Conservation (phyloP, 208 protist species). For the Acanthamoeba castellanii region DNA sequence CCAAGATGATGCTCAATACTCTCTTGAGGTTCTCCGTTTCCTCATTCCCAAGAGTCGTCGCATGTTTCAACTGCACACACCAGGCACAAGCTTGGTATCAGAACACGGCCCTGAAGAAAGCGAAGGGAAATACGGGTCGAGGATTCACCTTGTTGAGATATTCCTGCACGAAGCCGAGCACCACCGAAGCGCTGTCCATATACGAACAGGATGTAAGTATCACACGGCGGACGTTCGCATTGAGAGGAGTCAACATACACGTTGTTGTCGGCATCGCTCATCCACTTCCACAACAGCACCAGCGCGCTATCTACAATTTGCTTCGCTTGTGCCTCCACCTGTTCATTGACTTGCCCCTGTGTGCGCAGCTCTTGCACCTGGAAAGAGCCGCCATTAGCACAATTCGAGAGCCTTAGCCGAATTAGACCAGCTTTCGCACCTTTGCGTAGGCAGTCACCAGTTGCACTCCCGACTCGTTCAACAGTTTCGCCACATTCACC, state of each 20-base stretch:
- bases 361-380: constrained; percentile 61
- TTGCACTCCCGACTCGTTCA: constrained; percentile 43
- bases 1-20: constrained; percentile 27
- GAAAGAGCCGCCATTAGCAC: background rate
- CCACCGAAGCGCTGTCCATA: background rate
- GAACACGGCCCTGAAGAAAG: background rate
- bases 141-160: constrained; percentile 25
- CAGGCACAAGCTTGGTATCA: background rate
- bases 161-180: constrained; percentile 53
- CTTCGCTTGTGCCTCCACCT: constrained; percentile 50
- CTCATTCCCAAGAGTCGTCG: constrained; percentile 33
- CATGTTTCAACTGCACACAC: constrained; percentile 36
- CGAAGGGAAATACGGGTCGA: background rate
- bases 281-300: constrained; percentile 67
- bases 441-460: constrained; percentile 57
- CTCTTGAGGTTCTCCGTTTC: constrained; percentile 63
- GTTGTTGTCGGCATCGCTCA: constrained; percentile 60
- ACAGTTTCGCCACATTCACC: constrained; percentile 38
- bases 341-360: constrained; percentile 30
- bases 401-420: too few species aligned
- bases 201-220: background rate
- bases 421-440: background rate
- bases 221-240: background rate
- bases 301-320: constrained; percentile 73
- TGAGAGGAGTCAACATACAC: constrained; percentile 19